Evolutionary conservation across 148 eudicot genomes (phyloP).

Genomic region (Rhododendron ferrugineum): DNA sequence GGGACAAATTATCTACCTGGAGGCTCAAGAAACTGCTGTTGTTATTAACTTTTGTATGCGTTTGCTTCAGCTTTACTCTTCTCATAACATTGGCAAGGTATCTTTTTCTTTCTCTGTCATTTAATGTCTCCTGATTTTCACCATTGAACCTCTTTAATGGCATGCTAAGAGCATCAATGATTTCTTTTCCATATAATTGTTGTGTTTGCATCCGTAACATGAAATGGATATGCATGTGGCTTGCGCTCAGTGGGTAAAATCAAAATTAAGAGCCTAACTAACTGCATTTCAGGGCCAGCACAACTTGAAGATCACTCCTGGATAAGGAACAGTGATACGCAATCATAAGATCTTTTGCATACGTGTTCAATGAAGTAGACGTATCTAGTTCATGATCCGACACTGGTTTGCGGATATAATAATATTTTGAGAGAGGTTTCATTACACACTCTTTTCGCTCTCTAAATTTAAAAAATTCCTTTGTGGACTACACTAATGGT

Average conservation of each 20-base stretch:
- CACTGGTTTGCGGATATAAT: neutral
- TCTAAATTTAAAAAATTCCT: neutral
- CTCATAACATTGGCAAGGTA: constrained; percentile 95
- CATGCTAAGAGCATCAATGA: neutral
- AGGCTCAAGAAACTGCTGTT: constrained; percentile 77
- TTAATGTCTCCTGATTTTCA: neutral
- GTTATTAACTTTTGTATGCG: constrained; percentile 77
- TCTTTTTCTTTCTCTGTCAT: neutral
- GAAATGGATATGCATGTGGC: neutral
- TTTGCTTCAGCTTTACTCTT: constrained; percentile 88
- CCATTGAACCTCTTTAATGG: neutral
- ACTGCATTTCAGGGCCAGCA: neutral
- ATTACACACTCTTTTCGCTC: neutral
- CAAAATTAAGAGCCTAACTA: neutral
- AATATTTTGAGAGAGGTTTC: neutral
- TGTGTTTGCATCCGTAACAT: neutral
- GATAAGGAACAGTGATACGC: neutral
- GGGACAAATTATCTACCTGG: constrained; percentile 86
- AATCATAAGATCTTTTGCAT: neutral
- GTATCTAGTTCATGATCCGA: neutral
- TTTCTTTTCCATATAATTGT: neutral
- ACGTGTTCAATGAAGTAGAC: neutral
- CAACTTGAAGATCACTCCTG: neutral
- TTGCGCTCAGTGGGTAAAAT: neutral
- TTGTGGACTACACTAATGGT: neutral